Conservation (phyloP, 495 filamentous ascomycete species). For the Paragyromitra xinjiangensis region DNA sequence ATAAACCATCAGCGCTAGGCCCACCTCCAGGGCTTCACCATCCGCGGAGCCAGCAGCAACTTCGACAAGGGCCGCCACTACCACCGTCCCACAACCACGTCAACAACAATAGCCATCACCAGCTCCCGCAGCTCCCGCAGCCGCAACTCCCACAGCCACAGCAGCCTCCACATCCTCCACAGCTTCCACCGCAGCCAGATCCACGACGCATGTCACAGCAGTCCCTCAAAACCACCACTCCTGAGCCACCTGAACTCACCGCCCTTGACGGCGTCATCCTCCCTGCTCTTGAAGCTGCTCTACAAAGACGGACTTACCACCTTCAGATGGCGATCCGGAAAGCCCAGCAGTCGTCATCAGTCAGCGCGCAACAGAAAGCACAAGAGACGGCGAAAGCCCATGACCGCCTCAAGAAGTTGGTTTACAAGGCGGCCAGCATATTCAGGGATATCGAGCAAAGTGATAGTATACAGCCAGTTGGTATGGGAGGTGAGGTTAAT, state of each 20-base stretch:
- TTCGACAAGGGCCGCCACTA: slow-evolving; percentile 41
- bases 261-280: slow-evolving; percentile 85
- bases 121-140: slow-evolving; percentile 46
- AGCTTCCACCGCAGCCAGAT: slow-evolving; percentile 26
- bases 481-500: slow-evolving; percentile 87
- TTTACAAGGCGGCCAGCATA: slow-evolving; percentile 76
- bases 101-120: slow-evolving; percentile 45
- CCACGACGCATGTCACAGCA: slow-evolving; percentile 29
- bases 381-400: slow-evolving; percentile 77
- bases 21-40: slow-evolving; percentile 56
- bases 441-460: slow-evolving; percentile 87
- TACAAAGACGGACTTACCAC: slow-evolving; percentile 76
- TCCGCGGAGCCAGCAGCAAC: slow-evolving; percentile 48
- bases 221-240: slow-evolving; percentile 43
- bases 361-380: slow-evolving; percentile 58
- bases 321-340: slow-evolving; percentile 65
- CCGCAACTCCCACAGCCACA: background rate
- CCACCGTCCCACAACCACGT: slow-evolving; percentile 45
- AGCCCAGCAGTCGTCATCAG: slow-evolving; percentile 56
- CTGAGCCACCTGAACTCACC: slow-evolving; percentile 53
- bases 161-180: slow-evolving; percentile 15
- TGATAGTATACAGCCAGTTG: slow-evolving; percentile 82
- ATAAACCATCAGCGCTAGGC: slow-evolving; percentile 32
- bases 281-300: slow-evolving; percentile 86
- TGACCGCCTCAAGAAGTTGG: slow-evolving; percentile 78